Conservation (phyloP, 805 yeast genomes). For the Candida ortonii region DNA sequence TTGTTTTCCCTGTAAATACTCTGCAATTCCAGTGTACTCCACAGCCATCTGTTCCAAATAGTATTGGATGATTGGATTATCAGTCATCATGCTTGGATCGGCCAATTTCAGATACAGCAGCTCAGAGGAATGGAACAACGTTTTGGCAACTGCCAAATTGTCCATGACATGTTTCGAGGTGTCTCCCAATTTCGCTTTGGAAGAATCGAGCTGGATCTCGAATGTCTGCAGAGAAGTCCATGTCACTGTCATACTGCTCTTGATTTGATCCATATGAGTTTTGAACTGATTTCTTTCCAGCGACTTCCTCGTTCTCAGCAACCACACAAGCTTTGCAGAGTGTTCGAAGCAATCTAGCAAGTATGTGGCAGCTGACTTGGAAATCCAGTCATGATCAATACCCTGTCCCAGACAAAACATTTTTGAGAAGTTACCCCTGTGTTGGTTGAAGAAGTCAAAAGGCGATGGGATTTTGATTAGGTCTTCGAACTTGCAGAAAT, state of each 20-base stretch:
- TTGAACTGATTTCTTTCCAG: conserved; percentile 8
- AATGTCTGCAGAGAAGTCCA: conserved; percentile 32
- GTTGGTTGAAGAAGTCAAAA: conserved; percentile 33
- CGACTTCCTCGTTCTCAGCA: conserved; percentile 22
- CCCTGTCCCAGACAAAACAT: conserved; percentile 6
- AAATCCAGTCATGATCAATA: conserved; percentile 5
- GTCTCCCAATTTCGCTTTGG: conserved; percentile 1
- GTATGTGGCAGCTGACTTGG: conserved; percentile 8
- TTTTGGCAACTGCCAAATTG: conserved; percentile 22
- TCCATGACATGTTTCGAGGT: conserved; percentile 2
- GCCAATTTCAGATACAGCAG: conserved; percentile 26
- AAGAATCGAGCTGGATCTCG: conserved; percentile 26
- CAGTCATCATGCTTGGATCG: conserved; percentile 16
- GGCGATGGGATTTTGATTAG: conserved; percentile 40
- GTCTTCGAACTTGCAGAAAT: conserved; percentile 34
- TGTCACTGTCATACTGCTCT: conserved; percentile 25
- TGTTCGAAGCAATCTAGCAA: conserved; percentile 33
- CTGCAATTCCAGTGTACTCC: conserved; percentile 9
- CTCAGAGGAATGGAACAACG: conserved; percentile 27
- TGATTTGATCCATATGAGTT: conserved; percentile 15
- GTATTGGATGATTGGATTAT: conserved; percentile 26
- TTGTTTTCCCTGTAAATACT: conserved; percentile 4
- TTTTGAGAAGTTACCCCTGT: conserved; percentile 22
- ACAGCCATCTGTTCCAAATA: conserved; percentile 26
- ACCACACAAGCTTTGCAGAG: conserved; percentile 38